phyloP scores from a whole-genome alignment of 192 early-diverging fungal species.

The Gaertneriomyces sp. region DNA sequence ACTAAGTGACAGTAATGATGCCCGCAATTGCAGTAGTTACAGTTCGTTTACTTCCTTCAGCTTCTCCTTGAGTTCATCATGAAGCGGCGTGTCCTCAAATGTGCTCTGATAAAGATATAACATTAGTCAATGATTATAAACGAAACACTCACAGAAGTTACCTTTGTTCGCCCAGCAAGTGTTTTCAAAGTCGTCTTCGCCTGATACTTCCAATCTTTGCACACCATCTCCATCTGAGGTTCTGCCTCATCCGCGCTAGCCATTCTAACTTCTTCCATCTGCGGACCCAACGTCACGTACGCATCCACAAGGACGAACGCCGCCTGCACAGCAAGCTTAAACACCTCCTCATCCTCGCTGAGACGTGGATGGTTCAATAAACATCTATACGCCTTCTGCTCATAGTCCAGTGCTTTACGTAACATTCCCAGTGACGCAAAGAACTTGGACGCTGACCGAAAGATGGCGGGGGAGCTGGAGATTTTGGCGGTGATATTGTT shows the following conservation, averaged over 20 bases:
- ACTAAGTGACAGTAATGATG: no score
- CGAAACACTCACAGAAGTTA: background rate
- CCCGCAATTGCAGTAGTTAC: background rate
- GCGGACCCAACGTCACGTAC: slow-evolving; percentile 70
- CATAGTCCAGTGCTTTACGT: slow-evolving; percentile 69
- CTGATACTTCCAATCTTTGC: slow-evolving; percentile 88
- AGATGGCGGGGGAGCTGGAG: slow-evolving; percentile 68
- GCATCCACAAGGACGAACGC: slow-evolving; percentile 73
- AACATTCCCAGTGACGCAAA: slow-evolving; percentile 64
- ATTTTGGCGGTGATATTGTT: slow-evolving; percentile 72
- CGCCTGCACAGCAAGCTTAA: slow-evolving; percentile 65
- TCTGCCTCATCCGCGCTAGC: slow-evolving; percentile 9
- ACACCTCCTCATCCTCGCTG: slow-evolving; percentile 63
- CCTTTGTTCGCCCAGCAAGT: slow-evolving; percentile 78
- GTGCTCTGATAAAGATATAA: slow-evolving; percentile 16
- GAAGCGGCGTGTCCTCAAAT: slow-evolving; percentile 63
- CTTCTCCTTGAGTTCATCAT: slow-evolving; percentile 59
- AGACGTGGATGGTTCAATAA: slow-evolving; percentile 73
- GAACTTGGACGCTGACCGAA: slow-evolving; percentile 73
- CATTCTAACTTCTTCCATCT: slow-evolving; percentile 31
- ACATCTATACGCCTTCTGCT: slow-evolving; percentile 80
- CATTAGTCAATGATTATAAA: background rate
- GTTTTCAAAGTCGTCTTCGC: slow-evolving; percentile 75
- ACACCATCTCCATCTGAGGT: slow-evolving; percentile 48
- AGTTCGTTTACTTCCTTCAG: slow-evolving; percentile 56